Conservation (phyloP, 208 protist genomes). For the Wallacemonas sp. region DNA sequence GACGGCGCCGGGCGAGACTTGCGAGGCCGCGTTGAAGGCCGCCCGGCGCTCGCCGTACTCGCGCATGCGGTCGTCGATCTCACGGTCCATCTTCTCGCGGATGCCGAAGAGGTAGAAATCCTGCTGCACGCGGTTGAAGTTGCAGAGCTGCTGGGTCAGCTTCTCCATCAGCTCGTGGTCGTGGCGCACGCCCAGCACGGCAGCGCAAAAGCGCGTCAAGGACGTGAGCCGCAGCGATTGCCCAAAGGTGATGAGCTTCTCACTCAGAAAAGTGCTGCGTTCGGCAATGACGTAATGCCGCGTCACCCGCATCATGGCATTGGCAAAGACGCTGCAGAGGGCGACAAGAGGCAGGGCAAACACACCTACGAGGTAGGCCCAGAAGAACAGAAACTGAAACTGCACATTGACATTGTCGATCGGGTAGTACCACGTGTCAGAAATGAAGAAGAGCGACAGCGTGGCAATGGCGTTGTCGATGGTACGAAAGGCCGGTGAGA, state of each 20-base stretch:
- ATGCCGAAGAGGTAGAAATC: constrained; percentile 13
- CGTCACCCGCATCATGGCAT: constrained; percentile 5
- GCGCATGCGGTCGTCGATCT: constrained; percentile 15
- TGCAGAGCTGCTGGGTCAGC: constrained; percentile 9
- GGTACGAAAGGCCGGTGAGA: constrained; percentile 18
- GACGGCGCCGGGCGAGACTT: too few species aligned
- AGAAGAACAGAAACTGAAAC: constrained; percentile 31
- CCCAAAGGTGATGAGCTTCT: not conserved
- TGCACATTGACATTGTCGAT: constrained; percentile 13
- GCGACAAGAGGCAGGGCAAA: constrained; percentile 12
- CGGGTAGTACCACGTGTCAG: constrained; percentile 21
- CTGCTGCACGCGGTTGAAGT: constrained; percentile 16
- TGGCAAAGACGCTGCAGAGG: constrained; percentile 4
- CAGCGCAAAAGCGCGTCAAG: not conserved
- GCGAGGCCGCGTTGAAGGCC: not conserved
- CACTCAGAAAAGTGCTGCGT: not conserved
- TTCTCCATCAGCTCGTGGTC: constrained; percentile 12
- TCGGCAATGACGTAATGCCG: constrained; percentile 8
- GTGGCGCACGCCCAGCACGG: constrained; percentile 17
- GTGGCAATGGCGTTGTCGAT: constrained; percentile 18
- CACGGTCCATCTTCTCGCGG: constrained; percentile 5
- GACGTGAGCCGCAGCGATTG: not conserved
- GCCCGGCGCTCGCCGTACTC: constrained; percentile 12
- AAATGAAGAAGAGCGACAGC: constrained; percentile 24
- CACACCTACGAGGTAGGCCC: constrained; percentile 22